Evolutionary conservation across 139 green algal genomes (phyloP).

Genomic region (Chlamydomonas asymmetrica): DNA sequence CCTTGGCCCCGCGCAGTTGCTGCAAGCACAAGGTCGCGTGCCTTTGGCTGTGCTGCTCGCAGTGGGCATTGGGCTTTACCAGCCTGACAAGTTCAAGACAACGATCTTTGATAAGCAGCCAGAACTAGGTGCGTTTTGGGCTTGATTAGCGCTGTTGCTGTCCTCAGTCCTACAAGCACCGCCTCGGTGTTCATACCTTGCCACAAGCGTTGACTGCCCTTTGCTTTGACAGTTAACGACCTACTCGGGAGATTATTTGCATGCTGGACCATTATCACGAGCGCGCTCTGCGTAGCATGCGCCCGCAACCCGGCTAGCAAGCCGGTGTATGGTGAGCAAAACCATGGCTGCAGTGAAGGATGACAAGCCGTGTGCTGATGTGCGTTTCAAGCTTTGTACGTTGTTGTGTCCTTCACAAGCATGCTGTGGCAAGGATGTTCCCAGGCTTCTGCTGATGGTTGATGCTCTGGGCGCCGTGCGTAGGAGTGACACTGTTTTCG

Average conservation of each 20-base stretch:
- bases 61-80: conserved; percentile 79
- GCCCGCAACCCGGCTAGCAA: conserved; percentile 67
- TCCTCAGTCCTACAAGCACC: neutral
- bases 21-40: neutral
- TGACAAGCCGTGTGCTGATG: neutral
- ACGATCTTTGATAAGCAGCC: conserved; percentile 73
- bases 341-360: neutral
- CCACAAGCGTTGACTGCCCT: neutral
- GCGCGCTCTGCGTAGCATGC: conserved; percentile 80
- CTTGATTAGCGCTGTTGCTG: neutral
- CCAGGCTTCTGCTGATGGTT: neutral
- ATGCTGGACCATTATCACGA: conserved; percentile 80
- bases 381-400: neutral
- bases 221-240: conserved; percentile 80
- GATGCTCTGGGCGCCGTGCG: neutral
- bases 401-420: neutral
- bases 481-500: conserved; percentile 77
- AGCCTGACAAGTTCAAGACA: conserved; percentile 58
- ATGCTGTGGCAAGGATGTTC: neutral
- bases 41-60: conserved; percentile 17
- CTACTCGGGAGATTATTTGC: conserved; percentile 82
- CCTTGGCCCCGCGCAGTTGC: neutral
- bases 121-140: conserved; percentile 49
- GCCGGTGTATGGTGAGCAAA: conserved; percentile 72
- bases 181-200: neutral